These are phyloP conservation scores for Mitragyna speciosa DNA, from an alignment of 257 asterid genomes.

Conservation along the genomic window DNA sequence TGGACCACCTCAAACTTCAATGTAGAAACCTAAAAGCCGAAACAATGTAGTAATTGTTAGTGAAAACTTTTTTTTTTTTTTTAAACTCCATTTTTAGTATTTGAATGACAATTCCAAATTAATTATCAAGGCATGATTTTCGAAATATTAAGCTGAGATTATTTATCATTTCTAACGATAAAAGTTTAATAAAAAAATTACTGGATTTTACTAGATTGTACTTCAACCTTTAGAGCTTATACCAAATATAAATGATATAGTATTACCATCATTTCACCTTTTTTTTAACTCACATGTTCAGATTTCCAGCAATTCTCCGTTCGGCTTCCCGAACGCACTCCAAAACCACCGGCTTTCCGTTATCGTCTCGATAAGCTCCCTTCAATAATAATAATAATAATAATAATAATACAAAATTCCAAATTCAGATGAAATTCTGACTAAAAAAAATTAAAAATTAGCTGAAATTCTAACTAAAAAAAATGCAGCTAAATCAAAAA, in stretches of 20 bases:
- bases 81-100: background rate
- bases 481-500: background rate
- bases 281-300: conserved; percentile 63
- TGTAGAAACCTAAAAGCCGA: too few species aligned
- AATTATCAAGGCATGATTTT: background rate
- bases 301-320: conserved; percentile 72
- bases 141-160: too few species aligned
- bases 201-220: background rate
- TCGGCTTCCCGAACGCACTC: conserved; percentile 98
- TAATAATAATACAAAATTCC: background rate
- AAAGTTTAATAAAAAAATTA: too few species aligned
- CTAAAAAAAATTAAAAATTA: background rate
- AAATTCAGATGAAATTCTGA: too few species aligned
- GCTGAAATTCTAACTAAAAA: background rate
- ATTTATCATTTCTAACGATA: too few species aligned
- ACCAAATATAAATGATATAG: background rate
- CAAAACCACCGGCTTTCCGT: conserved; percentile 94
- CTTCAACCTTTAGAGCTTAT: background rate
- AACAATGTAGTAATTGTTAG: too few species aligned
- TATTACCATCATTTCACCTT: background rate
- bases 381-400: conserved; percentile 12
- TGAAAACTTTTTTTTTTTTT: background rate
- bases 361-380: conserved; percentile 98
- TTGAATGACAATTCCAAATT: background rate
- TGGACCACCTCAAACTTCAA: too few species aligned